These are phyloP conservation scores for Peronospora destructor DNA, from an alignment of 352 stramenopile genomes.

Conservation along the genomic window DNA sequence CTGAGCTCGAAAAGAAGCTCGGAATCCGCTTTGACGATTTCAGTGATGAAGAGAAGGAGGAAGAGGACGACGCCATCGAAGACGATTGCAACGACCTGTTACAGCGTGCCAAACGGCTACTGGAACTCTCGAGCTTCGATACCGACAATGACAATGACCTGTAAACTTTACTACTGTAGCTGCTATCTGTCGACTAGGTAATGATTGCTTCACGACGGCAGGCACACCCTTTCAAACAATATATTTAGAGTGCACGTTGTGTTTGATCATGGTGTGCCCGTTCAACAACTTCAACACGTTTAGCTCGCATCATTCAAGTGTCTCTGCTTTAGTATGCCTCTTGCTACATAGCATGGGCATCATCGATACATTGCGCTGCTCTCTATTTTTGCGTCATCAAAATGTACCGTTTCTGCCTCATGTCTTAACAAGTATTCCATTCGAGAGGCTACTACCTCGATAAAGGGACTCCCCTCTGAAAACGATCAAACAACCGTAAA, in stretches of 20 bases:
- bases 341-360: background rate
- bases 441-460: background rate
- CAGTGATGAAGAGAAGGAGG: constrained; percentile 53
- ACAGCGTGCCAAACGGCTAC: constrained; percentile 40
- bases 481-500: constrained; percentile 13
- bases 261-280: background rate
- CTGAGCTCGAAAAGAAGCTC: constrained; percentile 61
- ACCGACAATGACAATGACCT: constrained; percentile 34
- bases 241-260: constrained; percentile 5
- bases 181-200: constrained; percentile 4
- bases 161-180: constrained; percentile 11
- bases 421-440: constrained; percentile 1
- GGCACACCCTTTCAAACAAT: background rate
- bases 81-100: constrained; percentile 43
- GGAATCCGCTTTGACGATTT: constrained; percentile 59
- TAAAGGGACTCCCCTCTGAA: constrained; percentile 8
- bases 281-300: background rate
- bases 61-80: constrained; percentile 45
- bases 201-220: constrained; percentile 12
- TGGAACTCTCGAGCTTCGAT: constrained; percentile 45
- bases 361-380: constrained; percentile 19
- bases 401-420: constrained; percentile 3
- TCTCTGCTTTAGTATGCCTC: background rate
- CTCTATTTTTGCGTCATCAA: constrained; percentile 7
- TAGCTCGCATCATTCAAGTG: background rate